Conservation (phyloP, 495 filamentous ascomycete genomes). For the Xylaria palmicola region DNA sequence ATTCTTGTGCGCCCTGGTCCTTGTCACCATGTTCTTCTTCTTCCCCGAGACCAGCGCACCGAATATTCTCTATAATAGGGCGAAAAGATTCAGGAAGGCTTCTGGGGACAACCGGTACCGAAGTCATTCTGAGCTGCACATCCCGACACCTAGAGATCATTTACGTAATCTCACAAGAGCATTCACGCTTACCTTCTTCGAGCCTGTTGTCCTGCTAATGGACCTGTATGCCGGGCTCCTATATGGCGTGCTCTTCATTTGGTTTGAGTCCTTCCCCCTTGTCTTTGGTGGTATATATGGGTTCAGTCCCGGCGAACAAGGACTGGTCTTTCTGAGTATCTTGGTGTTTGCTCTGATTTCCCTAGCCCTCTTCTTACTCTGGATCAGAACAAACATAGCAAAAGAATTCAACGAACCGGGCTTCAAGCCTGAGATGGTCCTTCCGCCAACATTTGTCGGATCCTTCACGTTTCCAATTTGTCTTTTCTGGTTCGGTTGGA, state of each 20-base stretch:
- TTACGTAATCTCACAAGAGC: slow-evolving; percentile 29
- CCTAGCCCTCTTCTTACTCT: slow-evolving; percentile 34
- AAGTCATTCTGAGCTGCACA: slow-evolving; percentile 33
- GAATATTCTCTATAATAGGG: slow-evolving; percentile 35
- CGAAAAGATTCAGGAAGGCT: slow-evolving; percentile 27
- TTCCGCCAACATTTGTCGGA: slow-evolving; percentile 36
- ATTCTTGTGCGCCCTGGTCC: slow-evolving; percentile 21
- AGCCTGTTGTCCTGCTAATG: slow-evolving; percentile 34
- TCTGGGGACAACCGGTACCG: slow-evolving; percentile 33
- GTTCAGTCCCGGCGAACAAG: slow-evolving; percentile 41
- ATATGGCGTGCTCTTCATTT: slow-evolving; percentile 76
- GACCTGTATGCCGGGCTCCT: slow-evolving; percentile 63
- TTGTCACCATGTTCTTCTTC: slow-evolving; percentile 28
- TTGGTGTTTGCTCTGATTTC: slow-evolving; percentile 22
- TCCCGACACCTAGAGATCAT: slow-evolving; percentile 24
- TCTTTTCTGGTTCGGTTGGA: slow-evolving; percentile 56
- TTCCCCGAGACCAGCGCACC: slow-evolving; percentile 35
- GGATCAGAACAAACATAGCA: slow-evolving; percentile 12
- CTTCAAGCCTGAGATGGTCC: slow-evolving; percentile 28
- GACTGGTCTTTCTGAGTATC: slow-evolving; percentile 36
- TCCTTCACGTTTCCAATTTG: slow-evolving; percentile 41
- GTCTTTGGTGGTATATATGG: slow-evolving; percentile 69
- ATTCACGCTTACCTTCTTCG: slow-evolving; percentile 33
- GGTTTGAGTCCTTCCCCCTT: slow-evolving; percentile 76
- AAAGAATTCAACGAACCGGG: slow-evolving; percentile 9